Percentiles rank a stretch among this genome's conserved stretches.
Evolutionary conservation across 2,329 filamentous ascomycete species (phyloP).

Genomic region (Fusarium chuoi): DNA sequence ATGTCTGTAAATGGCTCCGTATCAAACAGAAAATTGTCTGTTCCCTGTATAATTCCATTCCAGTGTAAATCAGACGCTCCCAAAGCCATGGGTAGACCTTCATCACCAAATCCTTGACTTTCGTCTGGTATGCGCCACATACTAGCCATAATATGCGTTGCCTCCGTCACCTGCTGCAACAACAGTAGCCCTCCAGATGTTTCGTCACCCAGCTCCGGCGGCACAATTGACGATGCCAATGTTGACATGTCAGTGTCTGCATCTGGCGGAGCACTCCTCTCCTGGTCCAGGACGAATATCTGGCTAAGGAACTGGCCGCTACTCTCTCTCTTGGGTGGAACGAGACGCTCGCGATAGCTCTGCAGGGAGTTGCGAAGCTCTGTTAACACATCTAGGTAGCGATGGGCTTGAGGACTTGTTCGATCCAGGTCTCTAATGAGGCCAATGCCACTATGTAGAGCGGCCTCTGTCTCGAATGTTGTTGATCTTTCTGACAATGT

Average conservation of each 20-base stretch:
- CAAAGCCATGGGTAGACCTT: background rate
- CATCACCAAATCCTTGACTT: background rate
- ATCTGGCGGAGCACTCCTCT: background rate
- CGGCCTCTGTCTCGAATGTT: background rate
- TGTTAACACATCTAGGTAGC: background rate
- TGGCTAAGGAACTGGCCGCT: background rate
- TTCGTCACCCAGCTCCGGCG: background rate
- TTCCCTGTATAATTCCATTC: background rate
- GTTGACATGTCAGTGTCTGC: background rate
- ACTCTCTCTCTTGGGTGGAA: background rate
- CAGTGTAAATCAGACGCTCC: background rate
- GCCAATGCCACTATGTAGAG: background rate
- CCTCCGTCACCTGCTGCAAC: background rate
- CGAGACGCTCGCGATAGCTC: background rate
- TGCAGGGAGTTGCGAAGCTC: background rate
- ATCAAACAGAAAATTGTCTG: conserved; percentile 5
- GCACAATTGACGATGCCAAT: background rate
- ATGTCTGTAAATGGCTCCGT: background rate
- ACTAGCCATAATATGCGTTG: background rate
- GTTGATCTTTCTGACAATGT: background rate
- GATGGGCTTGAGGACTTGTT: background rate
- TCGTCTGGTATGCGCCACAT: conserved; percentile 1
- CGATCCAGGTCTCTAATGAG: background rate
- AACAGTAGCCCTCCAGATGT: background rate
- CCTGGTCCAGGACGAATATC: background rate